Base-by-base conservation (phyloP, 495 filamentous ascomycete species). In the Ascodesmis nigricans region DNA sequence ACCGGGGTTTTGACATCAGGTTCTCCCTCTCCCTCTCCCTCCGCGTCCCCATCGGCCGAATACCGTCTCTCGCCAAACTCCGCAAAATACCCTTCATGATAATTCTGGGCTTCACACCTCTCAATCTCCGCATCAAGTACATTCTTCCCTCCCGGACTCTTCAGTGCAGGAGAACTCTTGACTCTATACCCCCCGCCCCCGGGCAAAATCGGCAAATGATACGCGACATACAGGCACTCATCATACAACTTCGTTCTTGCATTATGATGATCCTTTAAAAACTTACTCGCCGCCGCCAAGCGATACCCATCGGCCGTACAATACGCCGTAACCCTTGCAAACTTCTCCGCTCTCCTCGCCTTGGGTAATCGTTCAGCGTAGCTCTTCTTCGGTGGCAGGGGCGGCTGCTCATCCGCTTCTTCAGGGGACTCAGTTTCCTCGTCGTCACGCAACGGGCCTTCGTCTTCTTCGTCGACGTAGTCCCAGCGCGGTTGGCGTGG, bases 241-340 rank as follows among this genome's bases (percentile, higher is more conserved):
- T 95, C 90, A 54, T 99, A 99, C n/a, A 95, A 64, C 54, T 99
- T 99, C 25, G 83, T 91, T 57, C 78, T 69, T 0, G 81, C 90
- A n/a, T 74, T 73, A 63, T 99, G 87, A 49, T 69, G 69, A 29
- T 74, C 78, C 50, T 75, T 78, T 22, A 92, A 64, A 58, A 99
- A 99, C 29, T 76, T 67, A 13, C 80, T 79, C 25, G 80, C 75
- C 17, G 72, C 66, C 45, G 75, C 73, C 61, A 91, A 72, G 57
- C 79, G 84, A 55, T 76, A 93, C 7, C 75, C 75, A 57, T 93
- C 79, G 3, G 90, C 90, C 0, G 83, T 93, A 53, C 84, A 93
- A 55, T 95, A 99, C 1, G 87, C 87, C 37, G 87, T 95, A 17
- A 92, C 73, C 31, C 90, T 66, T 4, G 83, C 66, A 33, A 97